Evolutionary conservation across 129 eudicot species (phyloP), one percentile per base, ranked within the genome.

Genomic region (Oenanthe sinensis): DNA sequence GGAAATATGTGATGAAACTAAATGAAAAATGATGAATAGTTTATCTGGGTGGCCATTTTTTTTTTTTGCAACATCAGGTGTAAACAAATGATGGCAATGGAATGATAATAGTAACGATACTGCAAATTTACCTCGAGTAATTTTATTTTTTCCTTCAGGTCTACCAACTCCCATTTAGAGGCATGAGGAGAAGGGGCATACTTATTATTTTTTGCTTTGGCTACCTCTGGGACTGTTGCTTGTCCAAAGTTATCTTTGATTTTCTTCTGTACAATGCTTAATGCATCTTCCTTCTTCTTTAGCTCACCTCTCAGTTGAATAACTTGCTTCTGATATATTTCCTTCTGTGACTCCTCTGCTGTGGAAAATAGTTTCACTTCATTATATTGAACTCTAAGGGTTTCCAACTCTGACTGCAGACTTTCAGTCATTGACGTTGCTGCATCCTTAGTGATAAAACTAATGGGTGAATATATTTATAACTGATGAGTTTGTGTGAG

Each of bases 271-370:
- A 87, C 74, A 44, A 72, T 75, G 65, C 74, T 79, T 48, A 84
- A 69, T 13, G 90, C 85, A 74, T 95, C 98, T 46, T 92, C 99
- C 82, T 85, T 90, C n/a, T n/a, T n/a, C n/a, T n/a, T n/a, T n/a
- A n/a, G n/a, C n/a, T n/a, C n/a, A n/a, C n/a, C n/a, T n/a, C n/a
- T n/a, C n/a, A n/a, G n/a, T n/a, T n/a, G n/a, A n/a, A n/a, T n/a
- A n/a, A n/a, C n/a, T n/a, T n/a, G n/a, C n/a, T n/a, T n/a, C n/a
- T n/a, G n/a, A n/a, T n/a, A n/a, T n/a, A n/a, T n/a, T n/a, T n/a
- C n/a, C n/a, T n/a, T n/a, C n/a, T n/a, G n/a, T n/a, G n/a, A n/a
- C n/a, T n/a, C n/a, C n/a, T n/a, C n/a, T n/a, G n/a, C n/a, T n/a
- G n/a, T n/a, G n/a, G n/a, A n/a, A n/a, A n/a, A n/a, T n/a, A n/a